Evolutionary conservation across 441 rosid genomes (phyloP).

Genomic region (Raphanus hybrid): DNA sequence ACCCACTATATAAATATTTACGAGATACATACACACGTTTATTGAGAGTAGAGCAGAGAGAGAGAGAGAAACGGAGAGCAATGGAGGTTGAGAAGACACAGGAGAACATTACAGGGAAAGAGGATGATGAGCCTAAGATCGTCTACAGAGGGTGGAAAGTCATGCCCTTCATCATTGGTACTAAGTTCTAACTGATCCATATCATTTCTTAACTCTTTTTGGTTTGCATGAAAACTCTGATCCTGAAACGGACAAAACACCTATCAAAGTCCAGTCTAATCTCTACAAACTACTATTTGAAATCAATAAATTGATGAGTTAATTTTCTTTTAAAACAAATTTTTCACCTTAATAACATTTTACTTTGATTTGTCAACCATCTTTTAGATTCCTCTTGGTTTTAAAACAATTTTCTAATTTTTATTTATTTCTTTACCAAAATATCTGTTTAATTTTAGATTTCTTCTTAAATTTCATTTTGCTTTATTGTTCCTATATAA

Average conservation of each 20-base stretch:
- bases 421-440: not conserved
- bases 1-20: constrained; percentile 32
- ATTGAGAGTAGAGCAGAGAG: constrained; percentile 12
- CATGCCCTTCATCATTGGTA: constrained; percentile 77
- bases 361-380: no score
- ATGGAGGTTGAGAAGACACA: constrained; percentile 51
- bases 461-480: not conserved
- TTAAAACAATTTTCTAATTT: not conserved
- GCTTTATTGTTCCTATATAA: not conserved
- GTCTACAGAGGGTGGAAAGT: constrained; percentile 63
- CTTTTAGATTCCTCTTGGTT: not conserved
- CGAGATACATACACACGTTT: constrained; percentile 1
- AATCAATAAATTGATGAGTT: not conserved
- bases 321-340: not conserved
- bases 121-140: constrained; percentile 45
- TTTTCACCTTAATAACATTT: not conserved
- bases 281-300: not conserved
- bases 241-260: not conserved
- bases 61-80: constrained; percentile 9
- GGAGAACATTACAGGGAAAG: constrained; percentile 14
- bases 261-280: not conserved
- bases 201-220: not conserved
- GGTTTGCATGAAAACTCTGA: not conserved
- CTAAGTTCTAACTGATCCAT: constrained; percentile 32
- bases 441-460: not conserved